phyloP scores from a whole-genome alignment of 306 rosid species.

The Lathyrus oleraceus region DNA sequence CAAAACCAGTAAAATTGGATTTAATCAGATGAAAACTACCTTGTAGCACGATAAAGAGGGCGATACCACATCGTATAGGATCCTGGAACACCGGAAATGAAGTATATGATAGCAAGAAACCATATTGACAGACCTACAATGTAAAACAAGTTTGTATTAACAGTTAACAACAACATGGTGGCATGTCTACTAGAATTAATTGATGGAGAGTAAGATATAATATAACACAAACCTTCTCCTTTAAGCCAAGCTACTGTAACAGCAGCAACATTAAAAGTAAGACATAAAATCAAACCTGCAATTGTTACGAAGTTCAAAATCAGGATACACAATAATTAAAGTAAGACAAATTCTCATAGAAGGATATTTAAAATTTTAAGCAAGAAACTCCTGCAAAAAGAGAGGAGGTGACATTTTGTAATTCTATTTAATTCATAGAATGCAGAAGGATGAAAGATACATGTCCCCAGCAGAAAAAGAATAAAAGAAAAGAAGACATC shows the following conservation, averaged over 20 bases:
- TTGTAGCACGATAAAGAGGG: slow-evolving; percentile 93
- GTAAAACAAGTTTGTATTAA: slow-evolving; percentile 32
- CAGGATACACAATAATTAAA: not conserved
- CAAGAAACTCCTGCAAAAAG: slow-evolving; percentile 1
- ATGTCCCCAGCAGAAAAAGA: too few species aligned
- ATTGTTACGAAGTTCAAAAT: slow-evolving; percentile 24
- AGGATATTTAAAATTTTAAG: slow-evolving; percentile 3
- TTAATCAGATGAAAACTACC: slow-evolving; percentile 51
- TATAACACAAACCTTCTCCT: slow-evolving; percentile 66
- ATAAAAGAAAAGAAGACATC: too few species aligned
- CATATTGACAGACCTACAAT: slow-evolving; percentile 62
- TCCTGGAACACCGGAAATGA: slow-evolving; percentile 68
- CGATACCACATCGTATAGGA: slow-evolving; percentile 83
- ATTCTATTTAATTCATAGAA: not conserved
- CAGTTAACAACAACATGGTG: slow-evolving; percentile 17
- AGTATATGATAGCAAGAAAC: slow-evolving; percentile 73
- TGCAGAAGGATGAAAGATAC: not conserved
- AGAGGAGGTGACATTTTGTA: not conserved
- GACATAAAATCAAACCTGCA: slow-evolving; percentile 72
- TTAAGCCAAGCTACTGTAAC: slow-evolving; percentile 64
- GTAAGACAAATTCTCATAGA: slow-evolving; percentile 13
- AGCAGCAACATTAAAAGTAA: slow-evolving; percentile 71
- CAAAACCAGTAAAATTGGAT: slow-evolving; percentile 17
- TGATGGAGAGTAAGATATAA: slow-evolving; percentile 17
- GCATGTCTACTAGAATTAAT: slow-evolving; percentile 9